Conservation (phyloP, 257 asterid genomes). For the Primulina tabacum region DNA sequence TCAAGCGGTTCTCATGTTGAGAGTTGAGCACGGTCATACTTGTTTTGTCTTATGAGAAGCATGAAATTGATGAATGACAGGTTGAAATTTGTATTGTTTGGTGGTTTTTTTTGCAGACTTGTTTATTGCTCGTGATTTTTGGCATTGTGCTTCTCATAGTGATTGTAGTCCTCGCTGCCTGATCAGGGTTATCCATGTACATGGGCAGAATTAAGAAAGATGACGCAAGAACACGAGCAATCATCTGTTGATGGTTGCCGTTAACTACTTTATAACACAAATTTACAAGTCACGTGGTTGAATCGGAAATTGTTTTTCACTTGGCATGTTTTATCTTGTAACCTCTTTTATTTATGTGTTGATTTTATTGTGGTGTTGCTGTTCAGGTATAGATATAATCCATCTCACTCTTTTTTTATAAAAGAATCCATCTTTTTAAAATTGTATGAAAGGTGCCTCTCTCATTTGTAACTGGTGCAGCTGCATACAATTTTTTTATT, state of each 20-base stretch:
- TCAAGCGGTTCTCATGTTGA: too few species aligned
- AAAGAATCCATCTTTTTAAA: too few species aligned
- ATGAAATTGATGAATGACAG: background rate
- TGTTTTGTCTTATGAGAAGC: background rate
- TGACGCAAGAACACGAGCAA: background rate
- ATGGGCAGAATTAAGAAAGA: background rate
- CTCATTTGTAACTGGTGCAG: too few species aligned
- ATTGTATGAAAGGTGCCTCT: too few species aligned
- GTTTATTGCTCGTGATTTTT: slow-evolving; percentile 48
- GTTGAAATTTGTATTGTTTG: background rate
- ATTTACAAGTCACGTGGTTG: background rate
- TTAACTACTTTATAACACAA: background rate
- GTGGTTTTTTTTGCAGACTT: slow-evolving; percentile 41
- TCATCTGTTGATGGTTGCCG: background rate
- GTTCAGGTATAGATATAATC: too few species aligned
- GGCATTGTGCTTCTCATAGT: slow-evolving; percentile 51
- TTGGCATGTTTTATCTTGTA: too few species aligned
- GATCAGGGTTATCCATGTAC: background rate
- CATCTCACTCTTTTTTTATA: too few species aligned
- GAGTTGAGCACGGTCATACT: too few species aligned
- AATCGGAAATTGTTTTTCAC: background rate
- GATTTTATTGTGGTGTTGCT: too few species aligned
- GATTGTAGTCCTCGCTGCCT: slow-evolving; percentile 36
- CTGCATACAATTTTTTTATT: too few species aligned
- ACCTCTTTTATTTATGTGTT: too few species aligned